Evolutionary conservation across 2,329 filamentous ascomycete genomes (phyloP), one percentile per base, ranked within the genome.

Genomic region (Venturia carpophila): DNA sequence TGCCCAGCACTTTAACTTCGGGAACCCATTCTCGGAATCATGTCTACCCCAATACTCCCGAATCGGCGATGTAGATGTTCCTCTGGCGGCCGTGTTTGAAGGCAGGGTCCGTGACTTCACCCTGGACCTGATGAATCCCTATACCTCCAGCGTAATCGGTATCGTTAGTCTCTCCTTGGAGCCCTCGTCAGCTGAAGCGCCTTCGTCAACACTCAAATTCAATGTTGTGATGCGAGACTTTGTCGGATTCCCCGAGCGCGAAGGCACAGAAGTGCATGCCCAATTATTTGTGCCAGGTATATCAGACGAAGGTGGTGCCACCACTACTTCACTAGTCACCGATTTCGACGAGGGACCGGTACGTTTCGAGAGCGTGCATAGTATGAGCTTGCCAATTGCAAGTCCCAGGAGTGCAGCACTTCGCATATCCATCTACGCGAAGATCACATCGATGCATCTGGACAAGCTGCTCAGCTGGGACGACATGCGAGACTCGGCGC

Each of bases 401-500:
- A 89, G 88, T 60, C 85, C 91, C 0, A 84, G 84, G 27, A 87
- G 88, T 60, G 87, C 91, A 0, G 88, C 86, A 30, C 77, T 99
- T 64, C 86, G 94, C 64, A 89, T 96, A 10, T 91, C 92, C 61
- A 89, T 99, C 67, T 97, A 96, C 74, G 92, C 94, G 21, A 89
- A 89, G 72, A 91, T 96, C 43, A 94, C 91, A 1, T 80, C 87
- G 0, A 97, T 97, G 87, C 94, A 99, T 77, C 83, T 99, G 27
- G 94, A 99, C 75, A 97, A 96, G 78, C 82, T 99, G 62, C 84
- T 97, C 15, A 99, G 94, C 77, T 99, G 94, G 94, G 94, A 99
- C 73, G 94, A 97, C 71, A 97, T 99, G 87, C 87, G 93, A 66
- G 93, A 99, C 75, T 81, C 83, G 30, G 81, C 82, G 2, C 80